Evolutionary conservation across 2,329 filamentous ascomycete species (phyloP).

Genomic region (Xylaria digitata): DNA sequence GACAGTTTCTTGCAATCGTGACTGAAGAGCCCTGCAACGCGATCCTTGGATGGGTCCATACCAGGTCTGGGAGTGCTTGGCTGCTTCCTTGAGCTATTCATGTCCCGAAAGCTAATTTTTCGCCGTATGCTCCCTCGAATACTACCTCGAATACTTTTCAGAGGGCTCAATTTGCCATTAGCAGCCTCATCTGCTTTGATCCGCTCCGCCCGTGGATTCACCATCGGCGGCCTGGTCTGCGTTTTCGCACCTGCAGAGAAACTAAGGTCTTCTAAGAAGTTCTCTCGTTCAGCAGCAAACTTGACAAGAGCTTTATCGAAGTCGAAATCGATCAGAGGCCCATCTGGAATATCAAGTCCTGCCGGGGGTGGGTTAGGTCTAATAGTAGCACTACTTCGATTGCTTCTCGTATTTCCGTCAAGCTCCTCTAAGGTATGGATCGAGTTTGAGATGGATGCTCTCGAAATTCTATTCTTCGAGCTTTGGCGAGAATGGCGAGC

Average conservation of each 20-base stretch:
- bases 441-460: conserved; percentile 62
- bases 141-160: conserved; percentile 69
- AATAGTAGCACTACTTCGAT: conserved; percentile 74
- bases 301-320: conserved; percentile 94
- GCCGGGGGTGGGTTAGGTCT: conserved; percentile 55
- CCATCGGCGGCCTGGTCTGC: conserved; percentile 75
- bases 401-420: conserved; percentile 69
- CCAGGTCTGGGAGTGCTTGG: conserved; percentile 79
- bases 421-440: conserved; percentile 67
- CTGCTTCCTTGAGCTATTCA: conserved; percentile 93
- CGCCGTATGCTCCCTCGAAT: conserved; percentile 88
- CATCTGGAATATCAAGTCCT: conserved; percentile 49
- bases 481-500: conserved; percentile 71
- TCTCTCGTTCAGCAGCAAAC: conserved; percentile 94
- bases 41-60: conserved; percentile 59
- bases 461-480: conserved; percentile 69
- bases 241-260: conserved; percentile 86
- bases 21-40: conserved; percentile 42
- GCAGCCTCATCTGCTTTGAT: conserved; percentile 78
- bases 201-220: conserved; percentile 83
- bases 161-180: conserved; percentile 65
- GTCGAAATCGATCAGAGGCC: conserved; percentile 76
- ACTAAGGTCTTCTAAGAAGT: conserved; percentile 90
- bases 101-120: conserved; percentile 91
- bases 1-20: conserved; percentile 43